Base-by-base conservation (phyloP, 2,329 filamentous ascomycete species). In the Zymoseptoria pseudotritici region DNA sequence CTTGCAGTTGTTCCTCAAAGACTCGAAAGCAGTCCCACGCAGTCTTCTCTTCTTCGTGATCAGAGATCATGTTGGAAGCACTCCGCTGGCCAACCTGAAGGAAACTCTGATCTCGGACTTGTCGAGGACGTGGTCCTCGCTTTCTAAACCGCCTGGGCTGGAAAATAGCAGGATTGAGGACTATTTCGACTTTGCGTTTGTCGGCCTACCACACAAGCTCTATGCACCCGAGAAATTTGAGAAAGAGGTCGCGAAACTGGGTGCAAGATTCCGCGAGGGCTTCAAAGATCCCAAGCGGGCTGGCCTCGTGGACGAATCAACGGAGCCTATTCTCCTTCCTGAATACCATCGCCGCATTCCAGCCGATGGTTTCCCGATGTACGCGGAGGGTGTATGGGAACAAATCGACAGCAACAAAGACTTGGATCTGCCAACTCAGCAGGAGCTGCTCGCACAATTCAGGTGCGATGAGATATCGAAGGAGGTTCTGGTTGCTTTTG, bases 391-490 rank as follows among this genome's bases (percentile, higher is more conserved):
- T 50, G 86, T 99, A 52, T 99, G 94, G 94, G 92, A 97, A 70
- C 93, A 97, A 76, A 99, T 99, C 72, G 92, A 96, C 69, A 89
- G 93, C 79, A 99, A 99, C 82, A 99, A 99, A 76, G 94, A 99
- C 71, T 81, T 99, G 58, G 94, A 99, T 75, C 77, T 99, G 61
- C 94, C 94, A 3, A 97, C 94, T 0, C 94, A 99, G 73, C 94
- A 99, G 76, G 94, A 99, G 74, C 82, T 99, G 53, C 82, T 99
- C 57, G 94, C 94, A 10, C 94, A 99, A 74, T 99, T 97, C 79
- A 86, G 94, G 66, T 99, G 94, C 74, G 94, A 99, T 73, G 94
- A 99, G 76, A 99, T 99, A 60, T 85, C 91, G 49, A 84, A 92
- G 64, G 93, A 97, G 72, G 94, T 96, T 11, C 80, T 96, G 59